These are phyloP conservation scores for Sporothrix mexicana DNA, from an alignment of 2,329 filamentous ascomycete genomes.

Conservation along the genomic window DNA sequence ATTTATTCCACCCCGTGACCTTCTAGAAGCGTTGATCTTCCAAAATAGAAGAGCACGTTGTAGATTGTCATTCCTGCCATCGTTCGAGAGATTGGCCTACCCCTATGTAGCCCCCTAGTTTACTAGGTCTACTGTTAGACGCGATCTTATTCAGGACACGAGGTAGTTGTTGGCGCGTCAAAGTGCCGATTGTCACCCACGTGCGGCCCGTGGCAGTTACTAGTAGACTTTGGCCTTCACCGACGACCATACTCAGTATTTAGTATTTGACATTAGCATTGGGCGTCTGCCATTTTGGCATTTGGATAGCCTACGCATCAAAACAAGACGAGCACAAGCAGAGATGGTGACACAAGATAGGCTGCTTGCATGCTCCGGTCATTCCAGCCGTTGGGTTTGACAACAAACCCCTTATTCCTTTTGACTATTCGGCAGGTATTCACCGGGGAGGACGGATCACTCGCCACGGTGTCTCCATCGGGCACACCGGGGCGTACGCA, in stretches of 20 bases:
- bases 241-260: slow-evolving; percentile 3
- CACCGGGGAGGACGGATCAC: slow-evolving; percentile 21
- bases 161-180: slow-evolving; percentile 1
- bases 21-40: slow-evolving; percentile 14
- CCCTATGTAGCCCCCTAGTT: slow-evolving; percentile 9
- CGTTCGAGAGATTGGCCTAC: background rate
- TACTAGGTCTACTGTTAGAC: slow-evolving; percentile 1
- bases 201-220: background rate
- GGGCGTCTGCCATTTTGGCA: too few species aligned
- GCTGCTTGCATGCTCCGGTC: slow-evolving; percentile 5
- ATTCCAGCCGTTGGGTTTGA: background rate
- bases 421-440: background rate
- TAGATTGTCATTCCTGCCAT: slow-evolving; percentile 1
- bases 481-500: slow-evolving; percentile 8
- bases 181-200: slow-evolving; percentile 22
- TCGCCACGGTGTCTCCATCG: slow-evolving; percentile 2
- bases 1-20: background rate
- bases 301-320: too few species aligned
- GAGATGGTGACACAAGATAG: slow-evolving; percentile 3
- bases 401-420: background rate
- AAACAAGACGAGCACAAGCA: background rate
- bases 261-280: too few species aligned
- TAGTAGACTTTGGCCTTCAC: background rate
- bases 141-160: slow-evolving; percentile 23
- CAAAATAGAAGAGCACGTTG: slow-evolving; percentile 12